Percentiles rank a stretch among this genome's conserved stretches.
These are phyloP conservation scores for Eruca vesicaria DNA, from an alignment of 441 rosid genomes.

Conservation along the genomic window DNA sequence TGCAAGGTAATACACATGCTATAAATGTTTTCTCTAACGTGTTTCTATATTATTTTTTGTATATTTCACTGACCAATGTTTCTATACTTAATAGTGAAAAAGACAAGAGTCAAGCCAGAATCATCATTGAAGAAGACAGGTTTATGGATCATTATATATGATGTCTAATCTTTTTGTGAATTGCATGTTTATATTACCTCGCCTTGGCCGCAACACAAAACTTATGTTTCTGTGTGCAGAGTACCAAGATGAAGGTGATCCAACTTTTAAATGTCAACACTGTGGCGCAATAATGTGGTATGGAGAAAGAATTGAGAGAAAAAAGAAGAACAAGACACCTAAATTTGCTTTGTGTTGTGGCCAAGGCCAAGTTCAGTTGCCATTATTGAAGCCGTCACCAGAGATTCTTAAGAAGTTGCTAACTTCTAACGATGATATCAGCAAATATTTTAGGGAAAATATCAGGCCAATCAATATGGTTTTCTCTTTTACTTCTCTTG, in stretches of 20 bases:
- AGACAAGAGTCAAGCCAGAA: not conserved
- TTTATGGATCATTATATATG: no score
- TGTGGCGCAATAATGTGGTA: not conserved
- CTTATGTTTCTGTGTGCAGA: no score
- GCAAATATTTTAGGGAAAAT: not conserved
- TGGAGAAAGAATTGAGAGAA: not conserved
- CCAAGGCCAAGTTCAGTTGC: not conserved
- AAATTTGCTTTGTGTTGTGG: not conserved
- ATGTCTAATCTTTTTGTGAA: no score
- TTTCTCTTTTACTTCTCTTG: not conserved
- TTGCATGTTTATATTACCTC: no score
- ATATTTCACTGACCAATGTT: not conserved
- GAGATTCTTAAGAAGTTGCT: not conserved
- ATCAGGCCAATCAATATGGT: not conserved
- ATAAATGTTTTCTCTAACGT: not conserved
- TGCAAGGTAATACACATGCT: not conserved
- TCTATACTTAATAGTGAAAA: not conserved
- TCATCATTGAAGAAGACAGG: not conserved
- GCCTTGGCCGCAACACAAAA: no score
- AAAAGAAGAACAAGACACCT: not conserved
- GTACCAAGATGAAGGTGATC: not conserved
- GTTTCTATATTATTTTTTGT: not conserved
- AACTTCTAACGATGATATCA: not conserved
- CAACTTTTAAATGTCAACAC: not conserved
- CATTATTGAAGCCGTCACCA: not conserved